These are phyloP conservation scores for Myxozyma mucilagina DNA, from an alignment of 805 yeast species.

Conservation along the genomic window DNA sequence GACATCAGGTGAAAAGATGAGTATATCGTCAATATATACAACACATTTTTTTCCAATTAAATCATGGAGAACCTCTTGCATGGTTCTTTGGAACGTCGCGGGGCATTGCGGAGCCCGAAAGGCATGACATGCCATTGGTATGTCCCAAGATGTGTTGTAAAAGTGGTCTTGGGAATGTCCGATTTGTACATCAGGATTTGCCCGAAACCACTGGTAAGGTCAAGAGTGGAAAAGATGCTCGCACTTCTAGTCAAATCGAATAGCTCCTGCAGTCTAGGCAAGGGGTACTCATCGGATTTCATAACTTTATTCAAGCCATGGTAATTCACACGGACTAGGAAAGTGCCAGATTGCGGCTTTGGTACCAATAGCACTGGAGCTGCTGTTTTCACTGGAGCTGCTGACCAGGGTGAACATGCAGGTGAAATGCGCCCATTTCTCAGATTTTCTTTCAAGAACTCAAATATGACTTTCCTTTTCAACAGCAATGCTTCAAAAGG, in stretches of 20 bases:
- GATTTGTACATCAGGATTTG: slow-evolving; percentile 37
- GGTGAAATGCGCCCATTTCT: too few species aligned
- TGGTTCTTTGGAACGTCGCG: slow-evolving; percentile 35
- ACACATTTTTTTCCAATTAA: slow-evolving; percentile 13
- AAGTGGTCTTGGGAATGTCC: slow-evolving; percentile 34
- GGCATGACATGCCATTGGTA: slow-evolving; percentile 38
- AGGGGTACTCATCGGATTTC: slow-evolving; percentile 7
- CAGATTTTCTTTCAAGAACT: too few species aligned
- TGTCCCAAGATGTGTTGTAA: slow-evolving; percentile 31
- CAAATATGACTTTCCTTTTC: too few species aligned
- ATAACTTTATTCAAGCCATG: slow-evolving; percentile 6
- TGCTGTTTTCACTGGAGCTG: too few species aligned
- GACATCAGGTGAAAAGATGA: slow-evolving; percentile 27
- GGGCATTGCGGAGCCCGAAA: slow-evolving; percentile 37
- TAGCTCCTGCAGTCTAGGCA: slow-evolving; percentile 9
- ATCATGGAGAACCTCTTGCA: slow-evolving; percentile 15
- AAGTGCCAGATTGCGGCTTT: too few species aligned
- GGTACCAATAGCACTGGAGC: too few species aligned
- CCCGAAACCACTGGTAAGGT: slow-evolving; percentile 2
- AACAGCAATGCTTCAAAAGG: too few species aligned
- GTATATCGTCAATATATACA: slow-evolving; percentile 9
- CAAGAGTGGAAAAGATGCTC: background rate
- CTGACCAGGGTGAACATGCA: too few species aligned
- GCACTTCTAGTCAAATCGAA: background rate
- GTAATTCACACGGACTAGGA: slow-evolving; percentile 24